Evolutionary conservation across 1,284 basidiomycete genomes (phyloP).

Genomic region (Tausonia pullulans): DNA sequence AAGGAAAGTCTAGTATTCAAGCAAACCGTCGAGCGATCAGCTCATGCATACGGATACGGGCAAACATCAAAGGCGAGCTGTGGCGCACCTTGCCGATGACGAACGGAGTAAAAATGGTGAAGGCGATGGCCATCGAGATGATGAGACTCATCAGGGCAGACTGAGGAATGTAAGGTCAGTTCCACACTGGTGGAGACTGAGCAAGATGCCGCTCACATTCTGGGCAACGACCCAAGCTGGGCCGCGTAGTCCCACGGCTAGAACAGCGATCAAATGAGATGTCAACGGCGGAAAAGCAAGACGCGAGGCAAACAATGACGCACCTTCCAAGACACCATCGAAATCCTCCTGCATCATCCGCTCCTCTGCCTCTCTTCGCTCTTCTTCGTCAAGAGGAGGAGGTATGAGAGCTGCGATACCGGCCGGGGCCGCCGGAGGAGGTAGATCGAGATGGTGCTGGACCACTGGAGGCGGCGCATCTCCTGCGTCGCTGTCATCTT

Average conservation of each 20-base stretch:
- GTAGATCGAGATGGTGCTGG: too few relatives aligned
- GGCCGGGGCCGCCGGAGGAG: too few relatives aligned
- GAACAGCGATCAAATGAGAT: not conserved
- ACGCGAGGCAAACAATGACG: not conserved
- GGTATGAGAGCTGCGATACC: too few relatives aligned
- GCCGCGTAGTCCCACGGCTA: slow-evolving; percentile 14
- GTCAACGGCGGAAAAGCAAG: not conserved
- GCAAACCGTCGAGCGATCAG: too few relatives aligned
- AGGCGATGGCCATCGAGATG: slow-evolving; percentile 2
- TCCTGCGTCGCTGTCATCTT: not conserved
- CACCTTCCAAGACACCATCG: slow-evolving; percentile 10
- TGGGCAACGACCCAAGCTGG: slow-evolving; percentile 2
- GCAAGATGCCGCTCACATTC: slow-evolving; percentile 1
- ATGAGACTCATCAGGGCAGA: slow-evolving; percentile 11
- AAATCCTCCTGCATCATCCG: slow-evolving; percentile 11
- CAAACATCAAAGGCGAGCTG: not conserved
- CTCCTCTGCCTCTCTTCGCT: not conserved
- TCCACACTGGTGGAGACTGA: not conserved
- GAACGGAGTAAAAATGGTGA: slow-evolving; percentile 11
- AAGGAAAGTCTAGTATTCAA: not conserved
- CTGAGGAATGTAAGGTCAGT: not conserved
- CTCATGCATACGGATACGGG: not conserved
- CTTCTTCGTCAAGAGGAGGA: too few relatives aligned
- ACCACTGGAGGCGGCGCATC: too few relatives aligned
- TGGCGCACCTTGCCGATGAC: slow-evolving; percentile 6